Conservation (phyloP, 257 asterid genomes). For the Fraxinus pennsylvanica region DNA sequence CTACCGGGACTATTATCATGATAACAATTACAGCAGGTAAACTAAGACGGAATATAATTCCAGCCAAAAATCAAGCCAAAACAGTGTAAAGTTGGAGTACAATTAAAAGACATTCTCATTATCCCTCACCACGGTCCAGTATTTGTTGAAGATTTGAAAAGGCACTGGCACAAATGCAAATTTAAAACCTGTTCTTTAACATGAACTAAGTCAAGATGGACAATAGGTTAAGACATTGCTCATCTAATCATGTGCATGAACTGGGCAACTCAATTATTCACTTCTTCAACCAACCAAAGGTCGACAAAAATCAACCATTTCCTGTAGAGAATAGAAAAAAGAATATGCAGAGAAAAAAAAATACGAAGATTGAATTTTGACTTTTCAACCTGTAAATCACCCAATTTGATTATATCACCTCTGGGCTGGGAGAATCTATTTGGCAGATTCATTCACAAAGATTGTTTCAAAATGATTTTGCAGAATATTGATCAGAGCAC, state of each 20-base stretch:
- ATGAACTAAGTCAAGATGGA: background rate
- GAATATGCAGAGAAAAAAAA: too few species aligned
- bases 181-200: background rate
- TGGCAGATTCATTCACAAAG: background rate
- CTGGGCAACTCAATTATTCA: too few species aligned
- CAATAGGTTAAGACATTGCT: background rate
- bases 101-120: background rate
- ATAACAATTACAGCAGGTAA: background rate
- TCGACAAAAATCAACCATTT: too few species aligned
- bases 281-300: too few species aligned
- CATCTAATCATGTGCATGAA: background rate
- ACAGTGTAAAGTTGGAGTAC: background rate
- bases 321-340: too few species aligned
- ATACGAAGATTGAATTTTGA: too few species aligned
- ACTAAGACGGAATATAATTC: background rate
- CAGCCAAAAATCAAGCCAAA: background rate
- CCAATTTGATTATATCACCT: too few species aligned
- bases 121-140: background rate
- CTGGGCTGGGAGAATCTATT: background rate
- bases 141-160: background rate
- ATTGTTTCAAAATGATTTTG: background rate
- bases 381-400: too few species aligned
- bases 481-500: too few species aligned
- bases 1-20: background rate
- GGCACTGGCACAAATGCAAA: background rate